Evolutionary conservation across 768 basidiomycete genomes (phyloP), one percentile per base, ranked within the genome.

Genomic region (Baorangia bicolor): DNA sequence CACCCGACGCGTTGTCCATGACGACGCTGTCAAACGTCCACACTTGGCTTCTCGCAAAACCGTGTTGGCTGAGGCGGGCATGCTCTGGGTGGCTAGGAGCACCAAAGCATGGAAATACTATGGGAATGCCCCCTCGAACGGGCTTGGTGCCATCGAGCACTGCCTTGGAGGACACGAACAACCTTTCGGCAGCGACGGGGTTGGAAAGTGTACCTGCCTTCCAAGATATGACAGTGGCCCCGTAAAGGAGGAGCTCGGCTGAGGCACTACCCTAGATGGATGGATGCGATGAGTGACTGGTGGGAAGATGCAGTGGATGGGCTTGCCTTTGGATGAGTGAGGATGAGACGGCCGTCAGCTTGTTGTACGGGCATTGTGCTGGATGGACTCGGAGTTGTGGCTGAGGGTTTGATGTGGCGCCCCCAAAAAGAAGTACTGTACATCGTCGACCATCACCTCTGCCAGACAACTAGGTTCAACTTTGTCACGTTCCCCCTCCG

Each of bases 51-150:
- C 97, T 78, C 6, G 92, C 96, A 68, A 96, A 98, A 0, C 97
- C 97, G 70, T 98, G 97, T 71, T 97, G 94, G 6, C 77, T 53
- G 6, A 99, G 77, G 43, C 81, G 81, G 21, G 69, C 61, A 69
- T 94, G 91, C 46, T 86, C 90, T 27, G 79, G 81, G 70, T 86
- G 88, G 18, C 78, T 80, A 2, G 96, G 92, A 0, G 90, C 78
- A 4, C 96, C 95, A 65, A 98, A 98, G 74, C 90, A 92, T 40
- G 89, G 87, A 70, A 94, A 97, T 40, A 92, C 86, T 35, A 86
- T 70, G 38, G 73, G 82, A 43, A 79, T 84, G 1, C 81, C 80
- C 30, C 80, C 79, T 18, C 85, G 79, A 20, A 87, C 81, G 1
- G 93, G 84, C 73, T 92, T 94, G 35, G 83, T 82, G 2, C 90